These are phyloP conservation scores for Ascochyta koolunga DNA, from an alignment of 2,329 filamentous ascomycete genomes.

Conservation along the genomic window DNA sequence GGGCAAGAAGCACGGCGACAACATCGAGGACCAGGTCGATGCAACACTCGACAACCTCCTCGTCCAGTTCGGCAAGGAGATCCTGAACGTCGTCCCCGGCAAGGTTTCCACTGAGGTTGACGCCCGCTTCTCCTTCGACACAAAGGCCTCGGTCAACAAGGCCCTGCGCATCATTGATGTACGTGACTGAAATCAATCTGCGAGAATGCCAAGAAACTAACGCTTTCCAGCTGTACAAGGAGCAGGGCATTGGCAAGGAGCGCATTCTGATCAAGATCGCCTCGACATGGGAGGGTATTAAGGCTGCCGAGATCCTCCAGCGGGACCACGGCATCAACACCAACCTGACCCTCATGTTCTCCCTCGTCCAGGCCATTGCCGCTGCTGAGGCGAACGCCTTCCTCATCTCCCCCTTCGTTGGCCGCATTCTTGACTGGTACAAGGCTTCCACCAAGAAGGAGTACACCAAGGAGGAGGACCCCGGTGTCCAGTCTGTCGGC, in stretches of 20 bases:
- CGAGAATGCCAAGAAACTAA: slow-evolving; percentile 24
- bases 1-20: slow-evolving; percentile 75
- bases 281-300: slow-evolving; percentile 99
- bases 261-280: slow-evolving; percentile 98
- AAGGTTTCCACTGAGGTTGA: slow-evolving; percentile 99
- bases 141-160: slow-evolving; percentile 89
- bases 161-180: slow-evolving; percentile 96
- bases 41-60: slow-evolving; percentile 89
- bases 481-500: slow-evolving; percentile 93
- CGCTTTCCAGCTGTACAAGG: slow-evolving; percentile 81
- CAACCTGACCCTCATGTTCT: slow-evolving; percentile 99
- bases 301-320: slow-evolving; percentile 96
- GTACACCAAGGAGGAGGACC: slow-evolving; percentile 87
- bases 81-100: slow-evolving; percentile 94
- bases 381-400: slow-evolving; percentile 93
- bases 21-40: slow-evolving; percentile 83
- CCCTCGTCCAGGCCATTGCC: slow-evolving; percentile 88
- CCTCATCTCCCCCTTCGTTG: slow-evolving; percentile 99
- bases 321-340: slow-evolving; percentile 94
- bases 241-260: slow-evolving; percentile 88
- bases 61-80: slow-evolving; percentile 98
- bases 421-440: slow-evolving; percentile 99
- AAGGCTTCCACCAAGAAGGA: slow-evolving; percentile 96
- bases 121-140: slow-evolving; percentile 94
- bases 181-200: slow-evolving; percentile 45